Percentiles rank a stretch among this genome's conserved stretches.
Conservation (phyloP, 2,329 filamentous ascomycete genomes). For the Colletotrichum sp. region DNA sequence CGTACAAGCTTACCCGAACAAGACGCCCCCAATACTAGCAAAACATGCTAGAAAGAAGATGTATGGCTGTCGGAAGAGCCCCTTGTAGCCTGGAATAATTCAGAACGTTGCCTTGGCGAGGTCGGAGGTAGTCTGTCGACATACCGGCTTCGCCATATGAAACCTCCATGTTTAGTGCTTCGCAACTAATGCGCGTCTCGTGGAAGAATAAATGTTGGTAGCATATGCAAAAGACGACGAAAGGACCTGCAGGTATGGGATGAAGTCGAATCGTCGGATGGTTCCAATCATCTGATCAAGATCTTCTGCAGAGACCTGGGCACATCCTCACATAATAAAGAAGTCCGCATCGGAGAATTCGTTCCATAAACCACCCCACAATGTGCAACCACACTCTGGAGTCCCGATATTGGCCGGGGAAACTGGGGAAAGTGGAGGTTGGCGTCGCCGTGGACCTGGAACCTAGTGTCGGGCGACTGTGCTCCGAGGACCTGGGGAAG, state of each 20-base stretch:
- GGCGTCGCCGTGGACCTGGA: not conserved
- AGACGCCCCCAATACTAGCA: not conserved
- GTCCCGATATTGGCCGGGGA: not conserved
- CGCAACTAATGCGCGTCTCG: not conserved
- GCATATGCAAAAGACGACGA: not conserved
- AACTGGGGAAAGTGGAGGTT: not conserved
- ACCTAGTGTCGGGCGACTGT: not conserved
- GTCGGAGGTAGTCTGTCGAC: not conserved
- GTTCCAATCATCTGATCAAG: not conserved
- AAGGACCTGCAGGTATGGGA: not conserved
- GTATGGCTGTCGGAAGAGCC: not conserved
- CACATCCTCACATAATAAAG: not conserved
- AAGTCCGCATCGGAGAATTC: not conserved
- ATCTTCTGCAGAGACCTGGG: not conserved
- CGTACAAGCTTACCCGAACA: not conserved
- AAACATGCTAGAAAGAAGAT: constrained; percentile 4
- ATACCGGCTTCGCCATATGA: not conserved
- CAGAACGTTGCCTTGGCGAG: fast-evolving
- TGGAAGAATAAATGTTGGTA: not conserved
- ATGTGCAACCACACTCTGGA: not conserved
- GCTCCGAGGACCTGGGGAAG: not conserved
- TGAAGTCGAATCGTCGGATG: not conserved
- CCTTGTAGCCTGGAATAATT: not conserved
- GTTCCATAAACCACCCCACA: not conserved
- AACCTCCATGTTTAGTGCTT: not conserved